Conservation (phyloP, 2,329 filamentous ascomycete genomes). For the Penicillium nordicum region DNA sequence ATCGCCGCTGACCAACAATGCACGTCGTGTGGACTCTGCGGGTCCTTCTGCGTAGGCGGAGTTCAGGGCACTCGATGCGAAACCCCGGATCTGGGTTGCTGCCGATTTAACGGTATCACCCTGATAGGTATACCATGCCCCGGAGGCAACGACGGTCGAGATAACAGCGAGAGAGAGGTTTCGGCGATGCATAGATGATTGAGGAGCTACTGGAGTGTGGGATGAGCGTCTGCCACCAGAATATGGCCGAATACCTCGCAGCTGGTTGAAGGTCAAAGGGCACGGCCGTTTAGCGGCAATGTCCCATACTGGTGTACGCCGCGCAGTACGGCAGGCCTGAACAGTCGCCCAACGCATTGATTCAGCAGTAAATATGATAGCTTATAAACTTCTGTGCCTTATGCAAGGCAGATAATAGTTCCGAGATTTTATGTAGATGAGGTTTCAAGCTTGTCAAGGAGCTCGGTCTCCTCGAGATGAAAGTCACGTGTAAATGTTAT, state of each 20-base stretch:
- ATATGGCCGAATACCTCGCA: constrained; percentile 35
- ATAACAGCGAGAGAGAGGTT: constrained; percentile 49
- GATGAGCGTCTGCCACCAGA: constrained; percentile 35
- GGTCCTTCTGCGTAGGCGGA: constrained; percentile 37
- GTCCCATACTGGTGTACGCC: constrained; percentile 45
- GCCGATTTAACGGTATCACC: constrained; percentile 31
- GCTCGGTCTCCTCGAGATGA: constrained; percentile 14
- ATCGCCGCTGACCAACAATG: constrained; percentile 84
- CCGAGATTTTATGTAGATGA: constrained; percentile 4
- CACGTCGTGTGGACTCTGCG: constrained; percentile 57
- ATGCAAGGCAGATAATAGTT: constrained; percentile 4
- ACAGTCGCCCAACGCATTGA: constrained; percentile 49
- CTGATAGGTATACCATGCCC: constrained; percentile 50
- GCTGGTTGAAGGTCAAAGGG: constrained; percentile 38
- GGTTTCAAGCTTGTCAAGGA: constrained; percentile 13
- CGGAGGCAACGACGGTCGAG: constrained; percentile 47
- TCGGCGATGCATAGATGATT: constrained; percentile 49
- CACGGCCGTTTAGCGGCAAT: constrained; percentile 36
- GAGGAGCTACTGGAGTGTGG: constrained; percentile 35
- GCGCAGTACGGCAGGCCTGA: constrained; percentile 48
- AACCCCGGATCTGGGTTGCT: constrained; percentile 23
- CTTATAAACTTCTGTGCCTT: constrained; percentile 1
- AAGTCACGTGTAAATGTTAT: constrained; percentile 17
- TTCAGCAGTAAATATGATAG: constrained; percentile 14
- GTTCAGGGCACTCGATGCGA: constrained; percentile 24